A percentile compares a stretch with the other conserved stretches of the same genome.
phyloP scores from a whole-genome alignment of 2,329 filamentous ascomycete species.

The Aspergillus sp. region DNA sequence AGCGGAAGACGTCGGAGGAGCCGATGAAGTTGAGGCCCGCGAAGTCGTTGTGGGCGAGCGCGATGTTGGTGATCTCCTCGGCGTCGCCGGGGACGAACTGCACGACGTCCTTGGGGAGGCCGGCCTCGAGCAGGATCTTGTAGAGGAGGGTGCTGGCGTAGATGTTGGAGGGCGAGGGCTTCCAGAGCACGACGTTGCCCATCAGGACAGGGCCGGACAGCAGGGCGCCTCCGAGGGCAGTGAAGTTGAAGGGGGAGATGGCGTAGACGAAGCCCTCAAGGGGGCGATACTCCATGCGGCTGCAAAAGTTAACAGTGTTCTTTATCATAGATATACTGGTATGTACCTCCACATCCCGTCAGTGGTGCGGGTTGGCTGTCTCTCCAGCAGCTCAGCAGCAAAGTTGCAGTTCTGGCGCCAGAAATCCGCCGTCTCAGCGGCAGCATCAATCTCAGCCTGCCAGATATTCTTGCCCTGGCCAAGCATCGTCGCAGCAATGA shows the following conservation, averaged over 20 bases:
- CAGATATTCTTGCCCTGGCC: conserved; percentile 98
- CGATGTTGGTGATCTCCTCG: conserved; percentile 75
- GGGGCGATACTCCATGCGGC: conserved; percentile 81
- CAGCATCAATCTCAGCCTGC: conserved; percentile 96
- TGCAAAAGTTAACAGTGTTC: conserved; percentile 23
- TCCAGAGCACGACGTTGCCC: conserved; percentile 95
- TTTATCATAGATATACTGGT: no score
- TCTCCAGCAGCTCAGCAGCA: conserved; percentile 83
- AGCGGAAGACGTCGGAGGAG: conserved; percentile 86
- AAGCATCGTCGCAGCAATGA: conserved; percentile 94
- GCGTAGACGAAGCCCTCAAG: conserved; percentile 98
- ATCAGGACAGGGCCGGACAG: conserved; percentile 79
- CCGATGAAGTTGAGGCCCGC: conserved; percentile 94
- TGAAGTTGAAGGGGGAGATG: conserved; percentile 95
- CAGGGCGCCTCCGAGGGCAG: conserved; percentile 87
- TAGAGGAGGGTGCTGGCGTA: conserved; percentile 90
- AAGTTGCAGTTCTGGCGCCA: conserved; percentile 89
- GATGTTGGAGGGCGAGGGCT: conserved; percentile 89
- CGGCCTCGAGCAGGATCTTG: conserved; percentile 86
- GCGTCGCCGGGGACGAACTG: conserved; percentile 92
- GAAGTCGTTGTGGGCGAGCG: conserved; percentile 76
- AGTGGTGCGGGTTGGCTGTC: conserved; percentile 82
- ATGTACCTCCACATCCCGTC: conserved; percentile 88
- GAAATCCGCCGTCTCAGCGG: conserved; percentile 93
- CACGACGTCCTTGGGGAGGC: conserved; percentile 83